Base-by-base conservation (phyloP, 73 alveolate genomes). In the Paramecium octaurelia region DNA sequence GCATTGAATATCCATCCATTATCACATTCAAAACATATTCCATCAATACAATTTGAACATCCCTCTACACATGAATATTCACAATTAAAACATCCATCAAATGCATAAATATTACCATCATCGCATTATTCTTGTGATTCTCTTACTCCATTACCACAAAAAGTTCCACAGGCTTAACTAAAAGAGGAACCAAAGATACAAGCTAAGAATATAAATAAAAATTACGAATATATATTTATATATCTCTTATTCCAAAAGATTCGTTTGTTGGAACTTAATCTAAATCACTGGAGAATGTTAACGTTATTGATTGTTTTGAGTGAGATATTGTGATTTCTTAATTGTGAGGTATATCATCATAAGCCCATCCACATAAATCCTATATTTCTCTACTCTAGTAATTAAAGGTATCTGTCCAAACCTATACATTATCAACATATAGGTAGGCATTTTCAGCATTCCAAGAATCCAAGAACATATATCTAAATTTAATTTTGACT, bases 391-490 rank as follows among this genome's bases (percentile, higher is more conserved):
- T 20, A 0, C 14, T 6, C 4, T 54, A 1, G 8, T 4, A n/a
- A n/a, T 54, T 11, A 54, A n/a, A 44, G 6, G 0, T 27, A 23
- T 48, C 0, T 0, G 29, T 44, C 76, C 76, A 80, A 44, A 80
- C 76, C 46, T 8, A 10, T 9, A 11, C 7, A 44, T n/a, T 18
- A 44, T 80, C 75, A 43, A 80, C 31, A 3, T 23, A 23, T 9
- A 44, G 11, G 48, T 21, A 80, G 10, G 50, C 46, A 8, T 44
- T 42, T 64, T 80, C 91, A 80, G 4, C 18, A 27, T 80, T 36
- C 91, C 91, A 80, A n/a, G 91, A 44, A 46, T 80, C 91, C 0
- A 80, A 44, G 34, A 18, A 54, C 14, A 18, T 20, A 54, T n/a
- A 54, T 20, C 69, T 54, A 54, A 54, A 54, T 54, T 20, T 54